A percentile compares a stretch with the other conserved stretches of the same genome.
phyloP scores from a whole-genome alignment of 2,329 filamentous ascomycete species.

The Myriosclerotinia scirpicola region DNA sequence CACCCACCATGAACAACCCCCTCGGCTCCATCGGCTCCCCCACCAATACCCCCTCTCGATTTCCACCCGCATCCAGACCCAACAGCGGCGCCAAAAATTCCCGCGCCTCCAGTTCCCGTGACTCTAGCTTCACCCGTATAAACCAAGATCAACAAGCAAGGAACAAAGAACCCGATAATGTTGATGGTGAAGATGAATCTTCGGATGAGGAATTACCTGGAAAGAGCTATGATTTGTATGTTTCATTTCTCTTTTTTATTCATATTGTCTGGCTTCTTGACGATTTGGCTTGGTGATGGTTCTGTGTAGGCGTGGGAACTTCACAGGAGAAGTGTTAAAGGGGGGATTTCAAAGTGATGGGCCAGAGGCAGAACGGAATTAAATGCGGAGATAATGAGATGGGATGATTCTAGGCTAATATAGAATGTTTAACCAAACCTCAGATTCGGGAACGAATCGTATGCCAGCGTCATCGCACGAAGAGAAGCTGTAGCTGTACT shows the following conservation, averaged over 20 bases:
- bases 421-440: not conserved
- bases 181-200: conserved; percentile 38
- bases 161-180: conserved; percentile 55
- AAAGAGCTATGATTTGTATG: conserved; percentile 29
- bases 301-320: too few species aligned
- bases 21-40: not conserved
- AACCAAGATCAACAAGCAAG: conserved; percentile 61
- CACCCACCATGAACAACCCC: not conserved
- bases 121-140: conserved; percentile 45
- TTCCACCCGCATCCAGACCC: conserved; percentile 21
- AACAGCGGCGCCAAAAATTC: conserved; percentile 6
- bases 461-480: conserved; percentile 37
- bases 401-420: not conserved
- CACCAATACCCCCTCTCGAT: not conserved
- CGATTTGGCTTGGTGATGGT: not conserved
- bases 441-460: conserved; percentile 35
- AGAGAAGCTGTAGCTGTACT: conserved; percentile 55
- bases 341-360: not conserved
- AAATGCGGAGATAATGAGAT: not conserved
- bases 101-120: not conserved
- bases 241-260: not conserved
- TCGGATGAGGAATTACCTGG: conserved; percentile 23
- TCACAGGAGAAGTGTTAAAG: too few species aligned
- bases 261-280: not conserved
- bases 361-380: not conserved